These are phyloP conservation scores for Suillus weaverae DNA, from an alignment of 768 basidiomycete species.

Conservation along the genomic window DNA sequence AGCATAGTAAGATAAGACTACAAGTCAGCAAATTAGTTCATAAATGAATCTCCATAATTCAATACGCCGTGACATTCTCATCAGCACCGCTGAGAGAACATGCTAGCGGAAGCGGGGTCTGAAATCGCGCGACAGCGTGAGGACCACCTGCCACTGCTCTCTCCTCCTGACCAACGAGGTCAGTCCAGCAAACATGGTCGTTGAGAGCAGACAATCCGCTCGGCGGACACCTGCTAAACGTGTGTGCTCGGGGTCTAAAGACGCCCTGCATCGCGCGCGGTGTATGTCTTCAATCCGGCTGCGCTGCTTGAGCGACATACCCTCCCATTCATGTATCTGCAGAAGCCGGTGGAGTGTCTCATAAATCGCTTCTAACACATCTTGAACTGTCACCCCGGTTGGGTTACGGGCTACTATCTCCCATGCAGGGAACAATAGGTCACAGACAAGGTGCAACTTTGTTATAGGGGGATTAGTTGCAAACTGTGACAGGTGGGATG, in stretches of 20 bases:
- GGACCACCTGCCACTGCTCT: conserved; percentile 39
- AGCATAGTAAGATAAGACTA: conserved; percentile 1
- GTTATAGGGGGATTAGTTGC: conserved; percentile 45
- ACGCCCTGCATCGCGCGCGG: conserved; percentile 44
- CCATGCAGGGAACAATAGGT: conserved; percentile 46
- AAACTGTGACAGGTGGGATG: conserved; percentile 35
- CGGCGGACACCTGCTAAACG: conserved; percentile 45
- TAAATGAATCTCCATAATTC: conserved; percentile 3
- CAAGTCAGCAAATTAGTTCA: background rate
- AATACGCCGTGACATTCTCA: conserved; percentile 8
- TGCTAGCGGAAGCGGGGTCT: conserved; percentile 7
- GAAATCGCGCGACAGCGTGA: conserved; percentile 45
- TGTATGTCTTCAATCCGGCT: conserved; percentile 42
- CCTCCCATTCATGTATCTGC: conserved; percentile 43
- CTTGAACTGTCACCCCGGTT: conserved; percentile 49
- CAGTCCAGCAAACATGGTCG: conserved; percentile 54
- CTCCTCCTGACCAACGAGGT: conserved; percentile 39
- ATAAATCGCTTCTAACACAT: conserved; percentile 51
- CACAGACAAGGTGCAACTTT: conserved; percentile 44
- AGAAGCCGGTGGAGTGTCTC: conserved; percentile 39
- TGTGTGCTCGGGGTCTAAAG: conserved; percentile 35
- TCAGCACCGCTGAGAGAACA: conserved; percentile 14
- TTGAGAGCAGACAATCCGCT: conserved; percentile 49
- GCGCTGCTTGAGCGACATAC: conserved; percentile 42
- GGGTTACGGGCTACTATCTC: conserved; percentile 41